Conservation (phyloP, 345 rosid genomes). For the Angophora floribunda region DNA sequence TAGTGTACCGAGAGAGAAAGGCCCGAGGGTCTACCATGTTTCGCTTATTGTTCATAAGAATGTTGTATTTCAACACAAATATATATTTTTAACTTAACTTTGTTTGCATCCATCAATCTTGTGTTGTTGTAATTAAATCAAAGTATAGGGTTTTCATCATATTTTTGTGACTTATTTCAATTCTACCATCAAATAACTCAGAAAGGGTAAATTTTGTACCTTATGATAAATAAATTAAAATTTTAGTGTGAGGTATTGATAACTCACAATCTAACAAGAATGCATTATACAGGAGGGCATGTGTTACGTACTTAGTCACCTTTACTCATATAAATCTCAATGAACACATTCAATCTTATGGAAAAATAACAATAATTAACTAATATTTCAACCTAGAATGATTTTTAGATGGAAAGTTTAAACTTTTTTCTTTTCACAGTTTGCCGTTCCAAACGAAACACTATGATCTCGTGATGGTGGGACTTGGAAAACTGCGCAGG, state of each 20-base stretch:
- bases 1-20: neutral
- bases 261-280: neutral
- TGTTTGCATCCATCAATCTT: neutral
- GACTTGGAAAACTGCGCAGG: neutral
- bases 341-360: neutral
- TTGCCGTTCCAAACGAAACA: neutral
- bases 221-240: neutral
- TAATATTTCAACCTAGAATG: neutral
- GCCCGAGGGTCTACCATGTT: neutral
- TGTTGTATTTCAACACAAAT: neutral
- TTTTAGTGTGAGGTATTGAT: neutral
- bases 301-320: neutral
- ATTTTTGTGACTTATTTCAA: neutral
- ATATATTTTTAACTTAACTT: too few species aligned
- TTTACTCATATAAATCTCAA: neutral
- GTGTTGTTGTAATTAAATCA: neutral
- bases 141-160: neutral
- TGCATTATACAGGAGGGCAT: neutral
- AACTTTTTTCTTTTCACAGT: neutral
- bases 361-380: accelerated
- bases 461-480: neutral
- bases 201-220: neutral
- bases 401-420: neutral
- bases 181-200: neutral
- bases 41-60: neutral